Evolutionary conservation across 768 basidiomycete species (phyloP).

Genomic region (Tephrocybe sp.): DNA sequence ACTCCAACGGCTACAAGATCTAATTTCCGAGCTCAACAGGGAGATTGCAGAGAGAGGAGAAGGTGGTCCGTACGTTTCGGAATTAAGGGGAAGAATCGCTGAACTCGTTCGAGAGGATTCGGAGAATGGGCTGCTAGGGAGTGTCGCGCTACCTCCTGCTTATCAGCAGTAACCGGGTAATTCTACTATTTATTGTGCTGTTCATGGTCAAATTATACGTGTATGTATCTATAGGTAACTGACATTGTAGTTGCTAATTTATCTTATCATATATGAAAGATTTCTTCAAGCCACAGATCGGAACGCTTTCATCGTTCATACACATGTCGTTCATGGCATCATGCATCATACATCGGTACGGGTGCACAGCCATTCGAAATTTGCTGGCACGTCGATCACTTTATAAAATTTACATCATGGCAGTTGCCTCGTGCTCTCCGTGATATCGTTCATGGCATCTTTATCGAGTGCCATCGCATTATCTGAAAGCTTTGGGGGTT

Average conservation of each 20-base stretch:
- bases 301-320: not conserved
- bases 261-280: no score
- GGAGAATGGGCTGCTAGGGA: not conserved
- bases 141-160: not conserved
- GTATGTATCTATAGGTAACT: no score
- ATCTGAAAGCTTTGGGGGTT: not conserved
- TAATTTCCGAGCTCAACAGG: conserved; percentile 1
- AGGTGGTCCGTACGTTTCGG: conserved; percentile 1
- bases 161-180: not conserved
- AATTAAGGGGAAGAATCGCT: conserved; percentile 2
- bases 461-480: not conserved
- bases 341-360: not conserved
- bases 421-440: not conserved
- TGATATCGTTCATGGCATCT: not conserved
- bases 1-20: not conserved
- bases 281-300: no score
- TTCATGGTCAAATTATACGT: no score
- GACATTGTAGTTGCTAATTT: no score
- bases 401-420: not conserved
- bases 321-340: not conserved
- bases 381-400: conserved; percentile 2
- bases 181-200: no score
- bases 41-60: conserved; percentile 1
- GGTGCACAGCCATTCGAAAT: not conserved
- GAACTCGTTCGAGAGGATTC: conserved; percentile 5